phyloP scores from a whole-genome alignment of 768 basidiomycete species.

The Pilatotrama ljubarskyi region DNA sequence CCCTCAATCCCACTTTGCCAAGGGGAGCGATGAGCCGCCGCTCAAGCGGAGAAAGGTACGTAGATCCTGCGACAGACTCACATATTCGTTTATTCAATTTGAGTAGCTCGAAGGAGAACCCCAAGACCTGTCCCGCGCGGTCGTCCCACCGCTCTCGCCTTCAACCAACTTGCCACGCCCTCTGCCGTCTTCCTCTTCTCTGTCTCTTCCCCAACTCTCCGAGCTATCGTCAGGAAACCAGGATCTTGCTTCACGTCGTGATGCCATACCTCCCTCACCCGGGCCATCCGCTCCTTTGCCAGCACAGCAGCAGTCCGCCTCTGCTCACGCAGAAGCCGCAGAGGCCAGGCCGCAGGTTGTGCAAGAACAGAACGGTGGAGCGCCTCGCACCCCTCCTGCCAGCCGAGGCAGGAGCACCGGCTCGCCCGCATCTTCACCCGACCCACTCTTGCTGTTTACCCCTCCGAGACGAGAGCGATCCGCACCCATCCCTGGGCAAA shows the following conservation, averaged over 20 bases:
- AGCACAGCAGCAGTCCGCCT: no score
- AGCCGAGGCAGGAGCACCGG: not conserved
- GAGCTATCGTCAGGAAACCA: no score
- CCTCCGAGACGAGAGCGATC: not conserved
- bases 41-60: conserved; percentile 3
- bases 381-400: no score
- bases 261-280: no score
- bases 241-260: no score
- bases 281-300: no score
- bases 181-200: not conserved
- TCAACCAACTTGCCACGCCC: conserved; percentile 1
- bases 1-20: not conserved
- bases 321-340: no score
- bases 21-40: not conserved
- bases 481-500: not conserved
- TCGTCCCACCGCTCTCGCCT: not conserved
- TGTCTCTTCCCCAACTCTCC: not conserved
- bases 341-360: no score
- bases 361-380: no score
- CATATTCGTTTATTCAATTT: no score
- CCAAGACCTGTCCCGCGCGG: not conserved
- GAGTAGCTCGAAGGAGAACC: not conserved
- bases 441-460: conserved; percentile 18
- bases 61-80: no score
- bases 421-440: conserved; percentile 12